Evolutionary conservation across 352 stramenopile genomes (phyloP), one percentile per base, ranked within the genome.

Genomic region (Poterioochromonas sp.): DNA sequence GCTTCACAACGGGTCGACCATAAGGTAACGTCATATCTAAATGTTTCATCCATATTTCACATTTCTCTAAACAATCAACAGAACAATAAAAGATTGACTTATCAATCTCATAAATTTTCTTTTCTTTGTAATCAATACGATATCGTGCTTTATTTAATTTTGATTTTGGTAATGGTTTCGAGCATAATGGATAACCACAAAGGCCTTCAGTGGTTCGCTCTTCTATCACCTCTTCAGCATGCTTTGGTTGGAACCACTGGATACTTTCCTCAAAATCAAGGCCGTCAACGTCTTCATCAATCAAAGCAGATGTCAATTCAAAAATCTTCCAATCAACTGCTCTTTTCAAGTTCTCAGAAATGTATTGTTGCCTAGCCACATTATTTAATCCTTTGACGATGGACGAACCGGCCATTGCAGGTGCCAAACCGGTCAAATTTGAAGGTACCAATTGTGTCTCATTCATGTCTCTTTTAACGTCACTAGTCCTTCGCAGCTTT

Each of bases 291-390:
- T 74, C 65, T 29, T 74, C 65, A 29, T 32, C 39, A 37, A 74
- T 74, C 12, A 74, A 34, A 49, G 26, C 5, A n/a, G 65, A 63
- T 32, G 39, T 29, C 12, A 74, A 26, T 54, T 74, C 65, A 54
- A 74, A 74, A 8, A 74, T 34, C n/a, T 74, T 74, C 65, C 65
- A 74, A 74, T 74, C 65, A 15, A 74, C 65, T 37, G 65, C 65
- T 54, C 65, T n/a, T n/a, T n/a, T n/a, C n/a, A n/a, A n/a, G n/a
- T n/a, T n/a, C n/a, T n/a, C n/a, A n/a, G n/a, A n/a, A n/a, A n/a
- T n/a, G n/a, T n/a, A n/a, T n/a, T n/a, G n/a, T n/a, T n/a, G n/a
- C n/a, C n/a, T n/a, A n/a, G n/a, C n/a, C n/a, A n/a, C n/a, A n/a
- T n/a, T n/a, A n/a, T n/a, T n/a, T n/a, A n/a, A n/a, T n/a, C n/a